These are phyloP conservation scores for Lentinula raphanica DNA, from an alignment of 768 basidiomycete species.

Conservation along the genomic window DNA sequence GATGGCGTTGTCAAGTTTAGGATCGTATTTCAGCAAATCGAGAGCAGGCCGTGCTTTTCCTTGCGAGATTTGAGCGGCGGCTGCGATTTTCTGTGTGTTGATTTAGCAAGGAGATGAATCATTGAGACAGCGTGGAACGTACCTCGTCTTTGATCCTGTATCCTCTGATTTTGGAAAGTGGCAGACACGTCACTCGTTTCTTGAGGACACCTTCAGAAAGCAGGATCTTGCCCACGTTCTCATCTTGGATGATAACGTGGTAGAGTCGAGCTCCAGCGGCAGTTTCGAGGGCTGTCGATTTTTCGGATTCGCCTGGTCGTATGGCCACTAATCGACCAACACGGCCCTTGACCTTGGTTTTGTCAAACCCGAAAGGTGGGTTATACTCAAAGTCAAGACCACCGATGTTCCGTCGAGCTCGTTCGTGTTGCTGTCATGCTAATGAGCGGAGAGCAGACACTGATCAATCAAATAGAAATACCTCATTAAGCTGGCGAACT, in stretches of 20 bases:
- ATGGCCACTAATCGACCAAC: slow-evolving; percentile 87
- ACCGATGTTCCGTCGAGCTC: slow-evolving; percentile 58
- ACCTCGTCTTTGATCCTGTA: slow-evolving; percentile 41
- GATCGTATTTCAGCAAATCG: slow-evolving; percentile 78
- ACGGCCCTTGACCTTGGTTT: slow-evolving; percentile 82
- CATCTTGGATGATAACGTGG: slow-evolving; percentile 92
- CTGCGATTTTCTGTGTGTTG: slow-evolving; percentile 61
- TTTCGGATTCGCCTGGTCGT: slow-evolving; percentile 60
- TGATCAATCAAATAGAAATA: slow-evolving; percentile 21
- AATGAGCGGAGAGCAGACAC: slow-evolving; percentile 8
- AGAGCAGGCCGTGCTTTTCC: slow-evolving; percentile 83
- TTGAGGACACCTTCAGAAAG: slow-evolving; percentile 68
- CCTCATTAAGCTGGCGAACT: slow-evolving; percentile 60
- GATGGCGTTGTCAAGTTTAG: slow-evolving; percentile 85
- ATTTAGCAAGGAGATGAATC: neutral
- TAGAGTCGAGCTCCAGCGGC: slow-evolving; percentile 86
- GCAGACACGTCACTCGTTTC: slow-evolving; percentile 90
- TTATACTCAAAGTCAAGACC: slow-evolving; percentile 81
- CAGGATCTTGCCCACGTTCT: slow-evolving; percentile 80
- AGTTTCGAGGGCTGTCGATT: slow-evolving; percentile 89
- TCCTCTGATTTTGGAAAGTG: slow-evolving; percentile 84
- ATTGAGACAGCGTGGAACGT: slow-evolving; percentile 18
- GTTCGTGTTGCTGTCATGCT: slow-evolving; percentile 57
- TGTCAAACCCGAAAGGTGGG: slow-evolving; percentile 78
- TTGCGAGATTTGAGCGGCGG: slow-evolving; percentile 65